Conservation (phyloP, 2,329 filamentous ascomycete genomes). For the Acarospora socialis region DNA sequence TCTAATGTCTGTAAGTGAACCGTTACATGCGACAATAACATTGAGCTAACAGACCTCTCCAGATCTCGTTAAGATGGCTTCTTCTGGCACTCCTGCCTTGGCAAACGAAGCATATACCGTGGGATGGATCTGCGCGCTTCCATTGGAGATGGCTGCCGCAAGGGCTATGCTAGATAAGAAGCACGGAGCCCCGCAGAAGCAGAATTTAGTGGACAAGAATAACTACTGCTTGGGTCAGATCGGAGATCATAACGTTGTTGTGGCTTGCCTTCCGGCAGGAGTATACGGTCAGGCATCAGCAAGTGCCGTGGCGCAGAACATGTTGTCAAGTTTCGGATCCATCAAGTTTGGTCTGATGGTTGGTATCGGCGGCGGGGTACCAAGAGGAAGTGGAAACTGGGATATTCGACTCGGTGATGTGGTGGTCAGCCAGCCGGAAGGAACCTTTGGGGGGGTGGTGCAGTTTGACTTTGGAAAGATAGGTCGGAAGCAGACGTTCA, state of each 20-base stretch:
- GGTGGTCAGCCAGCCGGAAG: conserved; percentile 15
- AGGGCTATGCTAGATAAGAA: conserved; percentile 19
- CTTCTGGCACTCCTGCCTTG: too few species aligned
- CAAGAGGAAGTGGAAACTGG: too few species aligned
- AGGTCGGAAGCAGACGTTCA: not conserved
- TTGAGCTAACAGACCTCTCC: too few species aligned
- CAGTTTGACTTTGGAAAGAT: conserved; percentile 19
- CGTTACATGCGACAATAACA: too few species aligned
- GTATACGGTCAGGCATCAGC: conserved; percentile 16
- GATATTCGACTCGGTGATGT: conserved; percentile 19
- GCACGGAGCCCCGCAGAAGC: too few species aligned
- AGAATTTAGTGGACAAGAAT: conserved; percentile 14
- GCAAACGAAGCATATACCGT: conserved; percentile 22
- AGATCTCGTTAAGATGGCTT: too few species aligned
- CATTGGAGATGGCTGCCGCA: conserved; percentile 19
- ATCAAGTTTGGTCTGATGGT: conserved; percentile 19
- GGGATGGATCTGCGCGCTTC: conserved; percentile 22
- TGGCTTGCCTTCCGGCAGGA: conserved; percentile 15
- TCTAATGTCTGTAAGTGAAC: too few species aligned
- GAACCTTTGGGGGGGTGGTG: conserved; percentile 15
- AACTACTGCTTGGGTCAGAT: conserved; percentile 16
- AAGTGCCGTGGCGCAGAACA: conserved; percentile 14
- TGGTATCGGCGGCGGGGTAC: conserved; percentile 20
- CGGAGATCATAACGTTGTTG: conserved; percentile 16
- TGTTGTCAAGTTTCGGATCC: conserved; percentile 16